phyloP scores from a whole-genome alignment of 768 basidiomycete genomes.

The Inosperma sp. region DNA sequence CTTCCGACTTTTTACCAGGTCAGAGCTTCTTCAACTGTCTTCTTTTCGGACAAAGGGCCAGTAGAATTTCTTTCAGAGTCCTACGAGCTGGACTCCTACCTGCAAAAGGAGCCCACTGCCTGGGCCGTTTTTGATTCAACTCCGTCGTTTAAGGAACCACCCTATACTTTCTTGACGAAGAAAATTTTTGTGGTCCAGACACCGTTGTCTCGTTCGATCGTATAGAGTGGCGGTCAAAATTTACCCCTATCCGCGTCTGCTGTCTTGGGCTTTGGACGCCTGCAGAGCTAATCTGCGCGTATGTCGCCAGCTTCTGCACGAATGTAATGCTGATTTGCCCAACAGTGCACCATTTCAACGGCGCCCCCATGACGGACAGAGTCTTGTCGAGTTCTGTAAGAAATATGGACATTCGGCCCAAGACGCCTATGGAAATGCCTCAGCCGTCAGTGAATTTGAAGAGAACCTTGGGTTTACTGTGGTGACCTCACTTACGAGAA shows the following conservation, averaged over 20 bases:
- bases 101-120: neutral
- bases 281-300: constrained; percentile 4
- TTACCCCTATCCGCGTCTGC: neutral
- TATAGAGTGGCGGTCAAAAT: neutral
- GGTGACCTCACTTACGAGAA: neutral
- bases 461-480: neutral
- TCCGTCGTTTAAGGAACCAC: neutral
- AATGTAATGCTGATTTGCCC: neutral
- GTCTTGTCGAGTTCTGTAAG: constrained; percentile 1
- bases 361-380: neutral
- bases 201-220: constrained; percentile 1
- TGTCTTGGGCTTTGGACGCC: constrained; percentile 1
- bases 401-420: constrained; percentile 2
- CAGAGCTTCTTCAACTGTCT: neutral
- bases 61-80: neutral
- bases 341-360: neutral
- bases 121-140: too few relatives aligned
- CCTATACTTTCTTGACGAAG: neutral
- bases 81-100: neutral
- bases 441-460: neutral
- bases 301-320: neutral
- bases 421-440: constrained; percentile 2
- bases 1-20: neutral
- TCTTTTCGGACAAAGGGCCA: neutral
- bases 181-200: neutral